These are phyloP conservation scores for Flaveria bidentis DNA, from an alignment of 129 eudicot genomes.

Conservation along the genomic window DNA sequence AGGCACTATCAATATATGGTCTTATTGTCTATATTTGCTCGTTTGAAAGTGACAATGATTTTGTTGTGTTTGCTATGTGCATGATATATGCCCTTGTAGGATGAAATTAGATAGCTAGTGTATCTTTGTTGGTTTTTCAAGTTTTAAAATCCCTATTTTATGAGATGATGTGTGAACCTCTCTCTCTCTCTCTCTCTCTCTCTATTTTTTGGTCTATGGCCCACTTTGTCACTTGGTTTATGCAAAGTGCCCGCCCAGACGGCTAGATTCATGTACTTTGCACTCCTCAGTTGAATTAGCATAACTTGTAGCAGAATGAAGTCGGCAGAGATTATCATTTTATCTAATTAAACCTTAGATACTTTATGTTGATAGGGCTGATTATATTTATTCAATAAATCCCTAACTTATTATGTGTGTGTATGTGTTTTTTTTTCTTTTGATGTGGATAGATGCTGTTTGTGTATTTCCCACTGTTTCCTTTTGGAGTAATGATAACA, in stretches of 20 bases:
- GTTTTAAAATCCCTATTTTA: no score
- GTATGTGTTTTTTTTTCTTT: not conserved
- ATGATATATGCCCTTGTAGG: not conserved
- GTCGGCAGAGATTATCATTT: not conserved
- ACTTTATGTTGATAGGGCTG: not conserved
- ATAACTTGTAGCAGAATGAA: no score
- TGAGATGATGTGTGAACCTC: not conserved
- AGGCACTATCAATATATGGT: no score
- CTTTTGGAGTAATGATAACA: not conserved
- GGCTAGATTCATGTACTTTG: not conserved
- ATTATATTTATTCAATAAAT: not conserved
- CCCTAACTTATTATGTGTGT: not conserved
- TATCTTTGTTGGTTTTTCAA: not conserved
- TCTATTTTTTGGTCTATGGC: not conserved
- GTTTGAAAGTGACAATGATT: not conserved
- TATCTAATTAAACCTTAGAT: not conserved
- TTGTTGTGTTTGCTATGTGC: not conserved
- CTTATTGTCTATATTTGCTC: no score
- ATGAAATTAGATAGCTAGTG: not conserved
- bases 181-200: not conserved
- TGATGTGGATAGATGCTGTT: not conserved
- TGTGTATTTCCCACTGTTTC: slow-evolving; percentile 16
- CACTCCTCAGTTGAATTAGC: no score
- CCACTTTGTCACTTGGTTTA: not conserved
- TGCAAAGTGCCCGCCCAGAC: not conserved